These are phyloP conservation scores for Trapa incisa DNA, from an alignment of 345 rosid genomes.

Conservation along the genomic window DNA sequence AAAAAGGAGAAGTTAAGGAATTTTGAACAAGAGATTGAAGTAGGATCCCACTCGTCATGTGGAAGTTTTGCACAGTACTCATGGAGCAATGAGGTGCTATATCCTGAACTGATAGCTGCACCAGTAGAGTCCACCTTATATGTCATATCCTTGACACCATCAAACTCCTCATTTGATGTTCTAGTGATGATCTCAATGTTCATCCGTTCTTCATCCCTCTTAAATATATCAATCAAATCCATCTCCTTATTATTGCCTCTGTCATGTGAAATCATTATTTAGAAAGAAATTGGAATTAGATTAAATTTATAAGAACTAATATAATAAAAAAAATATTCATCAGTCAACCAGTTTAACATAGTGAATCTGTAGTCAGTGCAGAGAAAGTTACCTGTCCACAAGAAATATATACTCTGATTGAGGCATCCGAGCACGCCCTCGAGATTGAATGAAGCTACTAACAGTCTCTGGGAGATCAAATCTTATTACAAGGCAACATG, in stretches of 20 bases:
- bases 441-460: slow-evolving; percentile 91
- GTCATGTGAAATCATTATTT: slow-evolving; percentile 20
- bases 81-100: slow-evolving; percentile 67
- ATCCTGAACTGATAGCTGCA: slow-evolving; percentile 68
- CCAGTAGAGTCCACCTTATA: slow-evolving; percentile 64
- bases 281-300: not conserved
- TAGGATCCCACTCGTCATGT: slow-evolving; percentile 68
- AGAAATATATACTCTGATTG: slow-evolving; percentile 90
- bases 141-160: slow-evolving; percentile 35
- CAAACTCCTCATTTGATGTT: slow-evolving; percentile 44
- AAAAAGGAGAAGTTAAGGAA: not conserved
- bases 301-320: not conserved
- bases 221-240: slow-evolving; percentile 50
- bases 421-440: slow-evolving; percentile 97
- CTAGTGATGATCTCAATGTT: slow-evolving; percentile 57
- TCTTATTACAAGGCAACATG: slow-evolving; percentile 91
- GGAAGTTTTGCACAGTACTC: slow-evolving; percentile 83
- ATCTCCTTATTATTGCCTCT: slow-evolving; percentile 65
- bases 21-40: slow-evolving; percentile 7
- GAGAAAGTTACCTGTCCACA: slow-evolving; percentile 56
- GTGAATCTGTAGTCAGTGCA: not conserved
- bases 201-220: slow-evolving; percentile 49
- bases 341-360: not conserved
- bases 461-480: slow-evolving; percentile 96
- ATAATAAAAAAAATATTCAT: not conserved